Evolutionary conservation across 164 flowering plant species (phyloP), one percentile per base, ranked within the genome.

Genomic region (Cinnamomum micranthum): DNA sequence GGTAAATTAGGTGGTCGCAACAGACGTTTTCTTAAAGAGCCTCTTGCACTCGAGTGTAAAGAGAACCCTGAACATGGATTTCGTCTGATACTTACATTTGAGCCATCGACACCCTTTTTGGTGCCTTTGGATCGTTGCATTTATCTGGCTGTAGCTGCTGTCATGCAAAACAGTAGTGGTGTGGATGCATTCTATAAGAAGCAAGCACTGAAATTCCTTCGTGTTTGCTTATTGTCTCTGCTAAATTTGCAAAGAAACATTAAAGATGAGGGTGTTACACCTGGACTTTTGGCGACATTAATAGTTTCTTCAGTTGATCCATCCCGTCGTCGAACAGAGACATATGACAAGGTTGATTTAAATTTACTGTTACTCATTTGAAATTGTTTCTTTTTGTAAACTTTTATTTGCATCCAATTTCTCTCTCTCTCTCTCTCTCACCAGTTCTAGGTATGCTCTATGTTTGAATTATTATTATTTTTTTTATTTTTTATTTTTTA

Each of bases 11-110:
- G 99, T 81, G 99, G 98, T 69, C 97, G 99, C 50, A 96, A 92
- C 74, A 89, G 99, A 78, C 90, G 98, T 50, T 94, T 94, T 78
- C 89, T 96, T 50, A 96, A 94, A 77, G 98, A 96, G 79, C 98
- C 99, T 65, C 93, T 96, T 74, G 92, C 92, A 24, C 92, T 96
- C 41, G 99, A 96, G 74, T 96, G 97, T 91, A 96, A 94, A 81
- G 98, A 96, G 76, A 96, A 94, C 77, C 99, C 98, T 47, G 99
- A 96, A 85, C 98, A 96, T 82, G 99, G 99, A n/a, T 90, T 96
- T 28, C 97, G 99, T n/a, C 75, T 92, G 76, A 89, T 96, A 83
- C 93, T 96, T 75, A 96, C 98, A 62, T 96, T 96, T 88, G 97
- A 92, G 88, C 99, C 99, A 23, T 84, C 92, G 41, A 96, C 98